Base-by-base conservation (phyloP, 2,329 filamentous ascomycete genomes). In the Lasiodiplodia theobromae region DNA sequence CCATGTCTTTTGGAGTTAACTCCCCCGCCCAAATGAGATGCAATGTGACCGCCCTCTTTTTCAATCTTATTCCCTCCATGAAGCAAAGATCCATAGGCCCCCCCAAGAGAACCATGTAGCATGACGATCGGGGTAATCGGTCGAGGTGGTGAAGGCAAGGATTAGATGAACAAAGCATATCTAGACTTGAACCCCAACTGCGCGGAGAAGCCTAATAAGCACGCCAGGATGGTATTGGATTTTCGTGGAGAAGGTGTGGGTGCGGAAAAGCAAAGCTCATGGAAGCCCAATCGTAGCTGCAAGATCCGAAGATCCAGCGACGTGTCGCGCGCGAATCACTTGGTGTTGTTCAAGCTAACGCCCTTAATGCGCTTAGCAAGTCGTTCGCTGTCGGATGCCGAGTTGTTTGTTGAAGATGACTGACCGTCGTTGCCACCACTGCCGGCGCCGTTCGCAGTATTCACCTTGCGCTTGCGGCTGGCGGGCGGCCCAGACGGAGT, bases 361-460 rank as follows among this genome's bases (percentile, higher is more conserved):
- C 85, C 84, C 85, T 88, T 88, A 75, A 88, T 85, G 82, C 86
- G 84, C 83, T 88, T 88, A 88, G 86, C 86, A 86, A 88, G 83
- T 74, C 86, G 84, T 80, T 85, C 86, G 82, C 84, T 83, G 79
- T 85, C 84, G 74, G 81, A 68, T 69, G 71, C 67, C 56, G 76
- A 71, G 70, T 72, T 73, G 67, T 38, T 57, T 18, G 53, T 57
- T 57, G 54, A 57, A 14, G 65, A 52, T 8, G 49, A 66, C 68
- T 54, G 44, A 40, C 63, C 63, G 63, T n/a, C 38, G 63, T 56
- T 49, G 63, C 63, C 63, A 63, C 31, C 16, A n/a, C 34, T 51
- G 28, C 37, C 65, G 16, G 37, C 31, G 54, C 53, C 65, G 65
- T 60, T 58, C 23, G 65, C 52, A 56, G 64, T 38, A 57, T 12